Evolutionary conservation across 1,284 basidiomycete species (phyloP).

Genomic region (Sporisorium iseilematis-ciliati): DNA sequence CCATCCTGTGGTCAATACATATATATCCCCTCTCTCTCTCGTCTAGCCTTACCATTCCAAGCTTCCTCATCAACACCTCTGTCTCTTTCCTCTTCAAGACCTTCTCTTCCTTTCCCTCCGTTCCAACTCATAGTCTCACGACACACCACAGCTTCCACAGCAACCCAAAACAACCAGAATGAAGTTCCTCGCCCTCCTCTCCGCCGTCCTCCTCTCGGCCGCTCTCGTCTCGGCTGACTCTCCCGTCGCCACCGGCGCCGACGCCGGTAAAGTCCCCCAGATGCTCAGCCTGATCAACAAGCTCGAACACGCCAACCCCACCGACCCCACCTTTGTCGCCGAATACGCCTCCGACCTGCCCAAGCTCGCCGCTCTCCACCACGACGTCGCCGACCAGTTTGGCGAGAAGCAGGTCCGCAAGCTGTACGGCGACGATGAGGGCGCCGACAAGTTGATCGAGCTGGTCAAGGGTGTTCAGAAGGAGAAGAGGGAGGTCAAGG

Average conservation of each 20-base stretch:
- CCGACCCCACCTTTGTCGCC: conserved; percentile 11
- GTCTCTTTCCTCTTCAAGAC: conserved; percentile 13
- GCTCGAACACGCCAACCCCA: conserved; percentile 32
- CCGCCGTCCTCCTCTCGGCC: conserved; percentile 18
- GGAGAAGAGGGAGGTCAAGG: conserved; percentile 11
- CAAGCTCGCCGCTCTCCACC: conserved; percentile 28
- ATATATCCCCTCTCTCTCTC: conserved; percentile 12
- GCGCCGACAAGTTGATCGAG: conserved; percentile 21
- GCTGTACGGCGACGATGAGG: conserved; percentile 24
- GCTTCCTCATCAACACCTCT: conserved; percentile 6
- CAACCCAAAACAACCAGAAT: conserved; percentile 6
- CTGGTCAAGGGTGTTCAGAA: conserved; percentile 16
- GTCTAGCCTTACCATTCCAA: background rate
- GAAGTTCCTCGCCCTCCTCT: conserved; percentile 39
- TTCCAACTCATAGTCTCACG: background rate
- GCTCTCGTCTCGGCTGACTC: conserved; percentile 28
- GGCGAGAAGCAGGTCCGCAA: conserved; percentile 13
- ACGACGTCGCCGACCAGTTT: conserved; percentile 17
- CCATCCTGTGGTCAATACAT: conserved; percentile 2
- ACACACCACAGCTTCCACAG: conserved; percentile 21
- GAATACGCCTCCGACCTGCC: conserved; percentile 14
- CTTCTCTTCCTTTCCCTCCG: background rate
- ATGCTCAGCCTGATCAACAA: conserved; percentile 32
- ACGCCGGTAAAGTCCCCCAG: conserved; percentile 32
- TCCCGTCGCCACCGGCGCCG: conserved; percentile 13